Evolutionary conservation across 2,329 filamentous ascomycete genomes (phyloP).

Genomic region (Cordyceps cicadae): DNA sequence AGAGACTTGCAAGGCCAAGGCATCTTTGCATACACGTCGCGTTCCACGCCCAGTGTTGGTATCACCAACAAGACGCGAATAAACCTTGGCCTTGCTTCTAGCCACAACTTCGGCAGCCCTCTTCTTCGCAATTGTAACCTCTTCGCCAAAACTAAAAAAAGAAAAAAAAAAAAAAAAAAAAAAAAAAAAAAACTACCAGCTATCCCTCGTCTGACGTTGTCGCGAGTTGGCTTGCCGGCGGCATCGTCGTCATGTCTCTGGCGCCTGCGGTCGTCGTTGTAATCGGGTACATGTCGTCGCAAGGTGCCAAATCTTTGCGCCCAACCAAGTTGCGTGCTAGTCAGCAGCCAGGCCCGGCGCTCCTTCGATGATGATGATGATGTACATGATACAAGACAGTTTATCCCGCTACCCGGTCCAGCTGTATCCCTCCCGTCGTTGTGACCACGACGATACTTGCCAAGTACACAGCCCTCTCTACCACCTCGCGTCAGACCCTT

Average conservation of each 20-base stretch:
- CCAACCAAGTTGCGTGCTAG: neutral
- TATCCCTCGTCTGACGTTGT: neutral
- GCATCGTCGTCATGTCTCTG: neutral
- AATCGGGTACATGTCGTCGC: neutral
- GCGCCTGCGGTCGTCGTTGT: neutral
- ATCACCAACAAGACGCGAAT: neutral
- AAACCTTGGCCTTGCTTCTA: neutral
- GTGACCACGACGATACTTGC: neutral
- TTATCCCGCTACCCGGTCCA: neutral
- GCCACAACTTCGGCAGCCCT: neutral
- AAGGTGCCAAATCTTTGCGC: neutral
- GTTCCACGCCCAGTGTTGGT: neutral
- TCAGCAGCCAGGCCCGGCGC: neutral
- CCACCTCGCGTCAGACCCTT: neutral
- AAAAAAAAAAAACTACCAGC: too few species aligned
- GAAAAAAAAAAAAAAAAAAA: too few species aligned
- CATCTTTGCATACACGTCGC: slow-evolving; percentile 7
- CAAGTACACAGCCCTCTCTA: neutral
- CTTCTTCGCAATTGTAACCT: neutral
- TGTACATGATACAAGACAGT: neutral
- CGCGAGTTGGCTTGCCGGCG: neutral
- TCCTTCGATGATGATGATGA: neutral
- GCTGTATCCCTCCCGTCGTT: neutral
- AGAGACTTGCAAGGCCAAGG: neutral
- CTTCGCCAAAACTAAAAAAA: too few species aligned